A percentile compares a stretch with the other conserved stretches of the same genome.
Conservation (phyloP, 192 early-diverging fungal species). For the Gonapodya prolifera region DNA sequence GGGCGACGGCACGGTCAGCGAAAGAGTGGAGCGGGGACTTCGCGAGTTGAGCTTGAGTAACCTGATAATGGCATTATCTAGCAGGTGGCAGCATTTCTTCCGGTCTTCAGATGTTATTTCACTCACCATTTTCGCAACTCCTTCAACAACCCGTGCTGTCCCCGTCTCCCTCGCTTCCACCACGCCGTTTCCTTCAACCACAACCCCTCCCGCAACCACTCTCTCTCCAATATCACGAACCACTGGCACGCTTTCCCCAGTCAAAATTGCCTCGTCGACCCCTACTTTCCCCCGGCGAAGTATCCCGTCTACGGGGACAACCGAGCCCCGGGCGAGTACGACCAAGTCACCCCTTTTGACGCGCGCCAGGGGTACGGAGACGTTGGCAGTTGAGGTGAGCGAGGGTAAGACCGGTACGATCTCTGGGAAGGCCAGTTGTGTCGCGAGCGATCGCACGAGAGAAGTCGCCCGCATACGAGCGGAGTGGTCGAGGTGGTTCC, state of each 20-base stretch:
- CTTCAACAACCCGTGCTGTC: conserved; percentile 42
- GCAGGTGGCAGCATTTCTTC: too few relatives aligned
- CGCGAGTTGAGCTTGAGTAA: conserved; percentile 36
- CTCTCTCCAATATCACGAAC: conserved; percentile 27
- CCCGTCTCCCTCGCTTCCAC: conserved; percentile 49
- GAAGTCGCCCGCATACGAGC: too few relatives aligned
- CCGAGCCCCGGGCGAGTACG: conserved; percentile 47
- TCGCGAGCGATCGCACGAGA: too few relatives aligned
- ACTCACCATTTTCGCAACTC: too few relatives aligned
- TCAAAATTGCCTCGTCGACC: conserved; percentile 56
- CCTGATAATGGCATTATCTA: too few relatives aligned
- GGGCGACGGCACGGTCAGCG: conserved; percentile 48
- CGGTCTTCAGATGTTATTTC: too few relatives aligned
- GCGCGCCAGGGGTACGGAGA: too few relatives aligned
- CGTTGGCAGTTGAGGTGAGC: too few relatives aligned
- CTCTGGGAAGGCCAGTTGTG: too few relatives aligned
- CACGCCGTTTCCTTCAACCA: conserved; percentile 48
- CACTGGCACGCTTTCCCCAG: conserved; percentile 60
- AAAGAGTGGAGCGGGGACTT: conserved; percentile 52
- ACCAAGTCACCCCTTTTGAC: conserved; percentile 60
- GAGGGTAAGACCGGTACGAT: too few relatives aligned
- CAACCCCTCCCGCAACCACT: conserved; percentile 36
- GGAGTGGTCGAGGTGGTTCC: conserved; percentile 65
- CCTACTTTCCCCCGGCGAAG: conserved; percentile 43
- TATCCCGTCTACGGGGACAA: conserved; percentile 62